Evolutionary conservation across 106 monocot species (phyloP).

Genomic region (Allium fistulosum): DNA sequence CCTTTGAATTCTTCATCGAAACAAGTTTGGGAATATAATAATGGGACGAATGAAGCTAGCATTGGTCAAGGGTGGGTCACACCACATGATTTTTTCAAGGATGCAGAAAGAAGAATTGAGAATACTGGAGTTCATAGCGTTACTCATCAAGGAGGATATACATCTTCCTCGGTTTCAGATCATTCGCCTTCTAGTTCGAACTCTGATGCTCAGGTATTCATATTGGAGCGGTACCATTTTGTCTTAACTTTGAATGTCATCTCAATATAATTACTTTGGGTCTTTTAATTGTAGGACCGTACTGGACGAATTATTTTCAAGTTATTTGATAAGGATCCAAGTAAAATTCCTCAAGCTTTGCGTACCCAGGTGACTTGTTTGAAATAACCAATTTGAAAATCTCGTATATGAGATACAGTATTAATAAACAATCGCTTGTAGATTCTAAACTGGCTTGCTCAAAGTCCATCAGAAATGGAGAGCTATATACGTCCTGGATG

Average conservation of each 20-base stretch:
- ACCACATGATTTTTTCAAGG: slow-evolving; percentile 41
- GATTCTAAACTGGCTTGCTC: slow-evolving; percentile 83
- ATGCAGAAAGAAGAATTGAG: slow-evolving; percentile 14
- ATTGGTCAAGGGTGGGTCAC: slow-evolving; percentile 29
- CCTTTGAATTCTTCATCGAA: slow-evolving; percentile 48
- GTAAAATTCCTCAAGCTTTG: slow-evolving; percentile 58
- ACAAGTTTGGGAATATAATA: slow-evolving; percentile 28
- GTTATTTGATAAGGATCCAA: slow-evolving; percentile 87
- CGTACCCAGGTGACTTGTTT: slow-evolving; percentile 42
- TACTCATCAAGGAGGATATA: slow-evolving; percentile 15
- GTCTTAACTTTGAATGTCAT: neutral
- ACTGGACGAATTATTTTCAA: slow-evolving; percentile 88
- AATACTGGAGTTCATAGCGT: slow-evolving; percentile 3
- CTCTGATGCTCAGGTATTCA: slow-evolving; percentile 70
- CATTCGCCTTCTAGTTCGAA: slow-evolving; percentile 90
- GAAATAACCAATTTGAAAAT: neutral
- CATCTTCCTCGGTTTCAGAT: slow-evolving; percentile 81
- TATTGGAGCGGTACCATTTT: slow-evolving; percentile 8
- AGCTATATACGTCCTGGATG: slow-evolving; percentile 97
- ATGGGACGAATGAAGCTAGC: slow-evolving; percentile 38
- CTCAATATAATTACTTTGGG: neutral
- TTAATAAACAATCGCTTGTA: slow-evolving; percentile 16
- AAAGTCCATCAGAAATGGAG: slow-evolving; percentile 89
- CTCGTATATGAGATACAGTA: neutral
- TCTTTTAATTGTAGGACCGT: slow-evolving; percentile 38